Conservation (phyloP, 805 yeast genomes). For the Metschnikowia cubensis region DNA sequence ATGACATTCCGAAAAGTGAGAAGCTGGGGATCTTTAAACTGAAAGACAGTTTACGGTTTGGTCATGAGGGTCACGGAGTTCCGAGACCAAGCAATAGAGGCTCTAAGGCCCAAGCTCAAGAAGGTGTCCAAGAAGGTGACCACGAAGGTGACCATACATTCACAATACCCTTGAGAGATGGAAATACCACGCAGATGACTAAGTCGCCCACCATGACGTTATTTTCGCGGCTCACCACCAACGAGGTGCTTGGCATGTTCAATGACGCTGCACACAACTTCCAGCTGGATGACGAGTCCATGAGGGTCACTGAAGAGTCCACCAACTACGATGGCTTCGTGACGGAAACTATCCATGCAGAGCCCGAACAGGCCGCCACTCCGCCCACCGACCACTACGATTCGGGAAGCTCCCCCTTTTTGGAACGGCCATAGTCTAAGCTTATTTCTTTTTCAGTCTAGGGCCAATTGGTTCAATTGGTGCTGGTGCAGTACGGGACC, state of each 20-base stretch:
- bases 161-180: conserved; percentile 45
- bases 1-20: background rate
- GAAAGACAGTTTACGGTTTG: too few relatives aligned
- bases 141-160: conserved; percentile 26
- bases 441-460: too few relatives aligned
- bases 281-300: conserved; percentile 29
- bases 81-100: too few relatives aligned
- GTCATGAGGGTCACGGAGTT: too few relatives aligned
- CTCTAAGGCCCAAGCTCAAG: background rate
- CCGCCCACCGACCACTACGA: conserved; percentile 29
- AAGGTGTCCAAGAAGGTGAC: conserved; percentile 6
- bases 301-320: conserved; percentile 21
- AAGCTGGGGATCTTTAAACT: too few relatives aligned
- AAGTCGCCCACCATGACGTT: conserved; percentile 77
- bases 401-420: conserved; percentile 44
- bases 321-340: conserved; percentile 44
- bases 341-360: conserved; percentile 42
- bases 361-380: conserved; percentile 14
- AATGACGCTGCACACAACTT: conserved; percentile 45
- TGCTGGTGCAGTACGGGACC: background rate
- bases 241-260: conserved; percentile 73
- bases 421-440: background rate
- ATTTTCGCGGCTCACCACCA: conserved; percentile 68
- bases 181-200: conserved; percentile 26
- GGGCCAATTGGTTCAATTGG: background rate